Percentiles rank a stretch among this genome's conserved stretches.
These are phyloP conservation scores for Leishmania braziliensis DNA, from an alignment of 208 protist genomes.

Conservation along the genomic window DNA sequence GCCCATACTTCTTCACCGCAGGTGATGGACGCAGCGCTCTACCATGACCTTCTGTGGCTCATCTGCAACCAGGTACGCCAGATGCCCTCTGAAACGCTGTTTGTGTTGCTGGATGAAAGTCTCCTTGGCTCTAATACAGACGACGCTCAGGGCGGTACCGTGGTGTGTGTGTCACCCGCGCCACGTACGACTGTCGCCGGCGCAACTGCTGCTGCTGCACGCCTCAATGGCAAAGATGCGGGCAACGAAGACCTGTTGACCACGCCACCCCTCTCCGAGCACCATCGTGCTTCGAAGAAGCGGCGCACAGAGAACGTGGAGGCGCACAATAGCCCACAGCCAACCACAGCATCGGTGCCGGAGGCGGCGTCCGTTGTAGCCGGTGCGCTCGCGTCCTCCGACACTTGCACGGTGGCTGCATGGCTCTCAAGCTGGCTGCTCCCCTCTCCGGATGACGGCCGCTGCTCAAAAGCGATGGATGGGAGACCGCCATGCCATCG, in stretches of 20 bases:
- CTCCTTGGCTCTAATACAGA: background rate
- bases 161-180: background rate
- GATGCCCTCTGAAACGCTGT: background rate
- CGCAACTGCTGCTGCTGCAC: background rate
- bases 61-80: slow-evolving; percentile 6
- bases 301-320: background rate
- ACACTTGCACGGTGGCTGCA: slow-evolving; percentile 1
- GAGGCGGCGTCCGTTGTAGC: background rate
- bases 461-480: background rate
- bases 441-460: background rate
- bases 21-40: slow-evolving; percentile 15
- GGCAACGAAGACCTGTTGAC: background rate
- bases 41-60: slow-evolving; percentile 16
- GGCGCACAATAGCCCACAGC: background rate
- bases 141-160: background rate
- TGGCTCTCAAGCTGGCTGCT: slow-evolving; percentile 15
- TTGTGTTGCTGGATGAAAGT: slow-evolving; percentile 20
- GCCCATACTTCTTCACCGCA: background rate
- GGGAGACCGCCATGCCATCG: background rate
- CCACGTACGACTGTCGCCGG: background rate
- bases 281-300: background rate
- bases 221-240: background rate
- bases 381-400: background rate
- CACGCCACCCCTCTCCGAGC: background rate
- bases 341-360: background rate